Conservation (phyloP, 345 rosid genomes). For the Hypericum androsaemum region DNA sequence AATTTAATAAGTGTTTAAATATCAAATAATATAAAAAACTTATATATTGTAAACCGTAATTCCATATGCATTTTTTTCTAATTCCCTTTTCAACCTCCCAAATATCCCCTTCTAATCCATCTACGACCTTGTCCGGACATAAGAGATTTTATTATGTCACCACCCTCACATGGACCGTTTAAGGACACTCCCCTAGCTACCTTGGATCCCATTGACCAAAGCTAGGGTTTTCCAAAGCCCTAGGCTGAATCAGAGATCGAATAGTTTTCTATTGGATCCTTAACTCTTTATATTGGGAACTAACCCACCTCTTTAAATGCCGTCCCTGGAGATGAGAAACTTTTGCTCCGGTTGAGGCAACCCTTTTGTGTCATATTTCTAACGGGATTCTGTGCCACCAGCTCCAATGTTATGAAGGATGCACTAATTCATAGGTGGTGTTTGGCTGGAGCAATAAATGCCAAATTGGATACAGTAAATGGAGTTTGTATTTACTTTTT, state of each 20-base stretch:
- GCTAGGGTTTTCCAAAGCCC: slow-evolving; percentile 23
- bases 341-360: neutral
- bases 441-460: slow-evolving; percentile 18
- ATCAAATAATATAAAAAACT: no score
- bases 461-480: neutral
- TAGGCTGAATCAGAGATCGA: slow-evolving; percentile 27
- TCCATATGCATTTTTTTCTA: slow-evolving; percentile 36
- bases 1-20: no score
- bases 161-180: no score
- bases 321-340: slow-evolving; percentile 4
- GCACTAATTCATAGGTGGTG: slow-evolving; percentile 19
- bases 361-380: slow-evolving; percentile 5
- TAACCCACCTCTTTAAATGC: slow-evolving; percentile 13
- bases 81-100: slow-evolving; percentile 55
- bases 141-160: slow-evolving; percentile 25
- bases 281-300: slow-evolving; percentile 10
- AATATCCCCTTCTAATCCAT: slow-evolving; percentile 45
- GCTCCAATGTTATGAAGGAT: slow-evolving; percentile 3
- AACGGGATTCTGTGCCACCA: slow-evolving; percentile 5
- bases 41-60: slow-evolving; percentile 28
- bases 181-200: neutral
- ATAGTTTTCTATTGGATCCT: neutral
- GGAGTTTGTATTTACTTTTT: neutral
- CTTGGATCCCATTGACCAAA: slow-evolving; percentile 20
- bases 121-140: slow-evolving; percentile 21